Evolutionary conservation across 495 filamentous ascomycete species (phyloP).

Genomic region (Astrocystis sublimbata): DNA sequence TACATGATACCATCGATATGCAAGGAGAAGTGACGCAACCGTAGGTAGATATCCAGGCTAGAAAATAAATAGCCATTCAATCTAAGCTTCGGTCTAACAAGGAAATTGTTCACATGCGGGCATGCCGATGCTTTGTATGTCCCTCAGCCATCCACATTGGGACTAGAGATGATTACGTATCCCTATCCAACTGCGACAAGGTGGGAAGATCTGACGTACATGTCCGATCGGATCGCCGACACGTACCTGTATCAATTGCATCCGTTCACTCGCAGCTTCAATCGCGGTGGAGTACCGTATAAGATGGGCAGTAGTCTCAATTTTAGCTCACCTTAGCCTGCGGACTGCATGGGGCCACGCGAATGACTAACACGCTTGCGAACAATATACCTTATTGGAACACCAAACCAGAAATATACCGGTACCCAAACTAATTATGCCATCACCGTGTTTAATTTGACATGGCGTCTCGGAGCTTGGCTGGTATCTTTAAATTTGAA

Average conservation of each 20-base stretch:
- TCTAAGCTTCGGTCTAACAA: neutral
- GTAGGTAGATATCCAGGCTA: neutral
- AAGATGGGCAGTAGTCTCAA: neutral
- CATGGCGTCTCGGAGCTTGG: neutral
- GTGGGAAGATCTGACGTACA: neutral
- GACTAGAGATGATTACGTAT: neutral
- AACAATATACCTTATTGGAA: neutral
- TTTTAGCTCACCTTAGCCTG: neutral
- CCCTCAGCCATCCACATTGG: neutral
- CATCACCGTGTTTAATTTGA: neutral
- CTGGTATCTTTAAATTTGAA: slow-evolving; percentile 3
- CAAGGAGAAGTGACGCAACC: neutral
- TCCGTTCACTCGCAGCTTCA: neutral
- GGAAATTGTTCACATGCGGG: neutral
- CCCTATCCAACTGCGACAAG: neutral
- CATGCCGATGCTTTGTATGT: slow-evolving; percentile 1
- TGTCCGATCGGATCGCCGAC: too few relatives aligned
- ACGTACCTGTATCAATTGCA: neutral
- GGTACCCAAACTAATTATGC: neutral
- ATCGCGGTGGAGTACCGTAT: neutral
- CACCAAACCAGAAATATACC: neutral
- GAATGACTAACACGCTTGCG: neutral
- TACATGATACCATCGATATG: neutral
- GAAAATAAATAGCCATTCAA: neutral
- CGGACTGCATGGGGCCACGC: neutral